phyloP scores from a whole-genome alignment of 2,329 filamentous ascomycete genomes.

The Clonostachys sp. region DNA sequence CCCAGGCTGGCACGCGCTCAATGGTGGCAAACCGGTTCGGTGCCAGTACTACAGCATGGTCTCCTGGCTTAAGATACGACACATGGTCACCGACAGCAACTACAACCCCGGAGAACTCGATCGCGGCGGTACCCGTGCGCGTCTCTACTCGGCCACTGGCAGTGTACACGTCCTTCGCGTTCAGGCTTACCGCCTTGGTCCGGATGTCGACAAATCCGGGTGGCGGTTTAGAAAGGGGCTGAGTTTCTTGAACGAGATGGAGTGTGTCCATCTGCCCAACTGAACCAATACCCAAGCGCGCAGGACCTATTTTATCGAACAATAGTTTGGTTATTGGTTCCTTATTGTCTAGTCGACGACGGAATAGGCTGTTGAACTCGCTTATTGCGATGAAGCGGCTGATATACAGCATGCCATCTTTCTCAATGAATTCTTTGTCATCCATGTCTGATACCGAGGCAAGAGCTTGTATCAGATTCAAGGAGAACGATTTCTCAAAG shows the following conservation, averaged over 20 bases:
- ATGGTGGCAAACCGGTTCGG: slow-evolving; percentile 14
- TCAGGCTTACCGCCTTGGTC: slow-evolving; percentile 10
- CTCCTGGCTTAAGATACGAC: slow-evolving; percentile 10
- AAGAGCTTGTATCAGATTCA: not conserved
- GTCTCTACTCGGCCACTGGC: slow-evolving; percentile 18
- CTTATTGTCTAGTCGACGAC: not conserved
- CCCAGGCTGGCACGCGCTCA: not conserved
- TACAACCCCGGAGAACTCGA: slow-evolving; percentile 19
- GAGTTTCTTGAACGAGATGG: not conserved
- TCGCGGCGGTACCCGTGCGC: slow-evolving; percentile 1
- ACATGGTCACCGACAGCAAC: slow-evolving; percentile 8
- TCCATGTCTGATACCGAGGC: not conserved
- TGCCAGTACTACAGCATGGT: slow-evolving; percentile 16
- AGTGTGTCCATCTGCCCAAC: not conserved
- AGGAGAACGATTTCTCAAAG: no score
- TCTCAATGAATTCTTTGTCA: slow-evolving; percentile 3
- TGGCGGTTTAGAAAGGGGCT: not conserved
- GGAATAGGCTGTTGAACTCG: not conserved
- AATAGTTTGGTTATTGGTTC: not conserved
- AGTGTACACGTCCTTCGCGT: slow-evolving; percentile 14
- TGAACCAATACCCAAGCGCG: not conserved
- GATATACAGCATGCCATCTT: not conserved
- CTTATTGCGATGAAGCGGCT: not conserved
- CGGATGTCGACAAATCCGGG: slow-evolving; percentile 18
- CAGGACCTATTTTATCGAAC: not conserved